Percentiles rank a stretch among this genome's conserved stretches.
phyloP scores from a whole-genome alignment of 257 asterid genomes.

The Nyctanthes arbortristis region DNA sequence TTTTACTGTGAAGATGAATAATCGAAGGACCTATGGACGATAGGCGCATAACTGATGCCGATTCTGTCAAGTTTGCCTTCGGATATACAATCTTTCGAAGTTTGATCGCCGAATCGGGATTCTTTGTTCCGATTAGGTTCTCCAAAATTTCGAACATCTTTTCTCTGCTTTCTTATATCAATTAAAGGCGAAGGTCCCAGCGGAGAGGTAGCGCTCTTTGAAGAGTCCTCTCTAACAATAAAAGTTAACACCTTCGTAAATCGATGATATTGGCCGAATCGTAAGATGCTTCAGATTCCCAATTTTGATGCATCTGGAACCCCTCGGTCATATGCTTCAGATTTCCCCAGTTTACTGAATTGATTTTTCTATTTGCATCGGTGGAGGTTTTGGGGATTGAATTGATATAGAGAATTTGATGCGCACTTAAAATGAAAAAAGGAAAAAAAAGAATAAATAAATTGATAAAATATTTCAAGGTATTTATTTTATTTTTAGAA shows the following conservation, averaged over 20 bases:
- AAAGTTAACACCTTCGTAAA: conserved; percentile 54
- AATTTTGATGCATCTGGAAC: conserved; percentile 57
- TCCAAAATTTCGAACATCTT: conserved; percentile 28
- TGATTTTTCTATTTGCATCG: background rate
- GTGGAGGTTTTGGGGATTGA: no score
- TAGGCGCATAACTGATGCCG: conserved; percentile 52
- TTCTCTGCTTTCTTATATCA: background rate
- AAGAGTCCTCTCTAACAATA: conserved; percentile 77
- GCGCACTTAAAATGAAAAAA: no score
- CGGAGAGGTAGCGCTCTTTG: conserved; percentile 56
- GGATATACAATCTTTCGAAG: conserved; percentile 47
- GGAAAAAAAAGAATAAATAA: no score
- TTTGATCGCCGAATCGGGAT: conserved; percentile 51
- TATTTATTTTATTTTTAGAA: no score
- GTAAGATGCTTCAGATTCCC: conserved; percentile 40
- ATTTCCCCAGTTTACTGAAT: background rate
- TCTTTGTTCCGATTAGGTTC: conserved; percentile 34
- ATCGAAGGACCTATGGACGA: conserved; percentile 87
- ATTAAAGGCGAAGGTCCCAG: conserved; percentile 80
- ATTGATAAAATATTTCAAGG: no score
- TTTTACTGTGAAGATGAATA: background rate
- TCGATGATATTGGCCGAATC: conserved; percentile 42
- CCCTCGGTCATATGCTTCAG: conserved; percentile 49
- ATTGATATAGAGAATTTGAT: no score
- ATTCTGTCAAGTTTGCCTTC: conserved; percentile 87